Conservation (phyloP, 345 rosid genomes). For the Pseudoturritis turrita region DNA sequence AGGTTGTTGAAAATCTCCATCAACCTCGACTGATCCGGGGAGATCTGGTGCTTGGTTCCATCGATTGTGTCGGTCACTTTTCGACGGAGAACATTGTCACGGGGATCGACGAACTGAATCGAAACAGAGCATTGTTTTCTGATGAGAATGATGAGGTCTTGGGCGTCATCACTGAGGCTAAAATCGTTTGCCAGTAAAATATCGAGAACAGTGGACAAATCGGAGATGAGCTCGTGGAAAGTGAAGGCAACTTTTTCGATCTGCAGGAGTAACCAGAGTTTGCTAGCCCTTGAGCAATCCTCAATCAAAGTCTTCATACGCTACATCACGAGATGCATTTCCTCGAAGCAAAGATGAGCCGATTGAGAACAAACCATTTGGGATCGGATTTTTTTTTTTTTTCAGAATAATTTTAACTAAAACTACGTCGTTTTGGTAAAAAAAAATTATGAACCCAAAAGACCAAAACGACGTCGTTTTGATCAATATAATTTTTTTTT, state of each 20-base stretch:
- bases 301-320: slow-evolving; percentile 63
- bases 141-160: slow-evolving; percentile 52
- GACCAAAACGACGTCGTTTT: too few species aligned
- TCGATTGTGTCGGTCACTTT: slow-evolving; percentile 47
- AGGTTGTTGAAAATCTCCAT: slow-evolving; percentile 36
- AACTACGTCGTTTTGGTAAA: too few species aligned
- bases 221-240: slow-evolving; percentile 61
- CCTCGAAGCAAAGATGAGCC: slow-evolving; percentile 68
- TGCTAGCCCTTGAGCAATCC: slow-evolving; percentile 66
- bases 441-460: too few species aligned
- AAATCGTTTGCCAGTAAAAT: slow-evolving; percentile 54
- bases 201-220: slow-evolving; percentile 73
- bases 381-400: too few species aligned
- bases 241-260: slow-evolving; percentile 38
- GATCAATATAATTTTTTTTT: too few species aligned
- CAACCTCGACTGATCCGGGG: slow-evolving; percentile 47
- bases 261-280: slow-evolving; percentile 66
- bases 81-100: slow-evolving; percentile 39
- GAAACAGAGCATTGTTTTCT: slow-evolving; percentile 44
- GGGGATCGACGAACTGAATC: slow-evolving; percentile 30
- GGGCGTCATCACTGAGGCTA: slow-evolving; percentile 47
- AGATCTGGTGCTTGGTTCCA: slow-evolving; percentile 51
- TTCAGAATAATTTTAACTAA: too few species aligned
- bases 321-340: slow-evolving; percentile 70
- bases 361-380: slow-evolving; percentile 28